These are phyloP conservation scores for Tetradesmus lagerheimii DNA, from an alignment of 139 green algal genomes.

Conservation along the genomic window DNA sequence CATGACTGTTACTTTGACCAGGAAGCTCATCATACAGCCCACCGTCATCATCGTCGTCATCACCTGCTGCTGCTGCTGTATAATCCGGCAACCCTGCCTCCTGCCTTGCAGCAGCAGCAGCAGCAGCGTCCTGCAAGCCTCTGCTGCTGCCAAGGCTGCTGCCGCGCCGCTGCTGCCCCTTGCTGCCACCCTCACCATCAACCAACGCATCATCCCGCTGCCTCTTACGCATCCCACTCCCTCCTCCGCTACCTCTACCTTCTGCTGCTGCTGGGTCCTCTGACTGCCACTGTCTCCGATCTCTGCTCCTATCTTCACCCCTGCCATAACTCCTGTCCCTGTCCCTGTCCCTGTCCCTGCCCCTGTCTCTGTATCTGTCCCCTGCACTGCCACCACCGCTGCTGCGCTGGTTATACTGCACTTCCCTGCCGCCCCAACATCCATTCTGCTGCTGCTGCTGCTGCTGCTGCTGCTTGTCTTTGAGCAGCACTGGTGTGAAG, in stretches of 20 bases:
- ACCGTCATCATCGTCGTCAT: constrained; percentile 1
- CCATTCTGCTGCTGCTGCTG: constrained; percentile 18
- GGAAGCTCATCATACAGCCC: constrained; percentile 25
- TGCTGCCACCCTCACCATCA: not conserved
- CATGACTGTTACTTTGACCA: not conserved
- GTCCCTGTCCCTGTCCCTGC: not conserved
- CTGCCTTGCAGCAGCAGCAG: not conserved
- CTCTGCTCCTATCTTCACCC: not conserved
- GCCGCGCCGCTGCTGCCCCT: not conserved
- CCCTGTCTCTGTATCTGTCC: not conserved
- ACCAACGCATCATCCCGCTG: not conserved
- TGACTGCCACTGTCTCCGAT: not conserved
- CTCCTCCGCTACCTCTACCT: not conserved
- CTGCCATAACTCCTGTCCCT: not conserved
- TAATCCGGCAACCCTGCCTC: not conserved
- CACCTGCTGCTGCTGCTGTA: not conserved
- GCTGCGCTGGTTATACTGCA: not conserved
- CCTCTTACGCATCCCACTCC: not conserved
- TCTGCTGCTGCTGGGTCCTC: not conserved
- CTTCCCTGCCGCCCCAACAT: not conserved
- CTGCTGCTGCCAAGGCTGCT: constrained; percentile 4
- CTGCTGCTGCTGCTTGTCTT: not conserved
- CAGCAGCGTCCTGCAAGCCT: not conserved
- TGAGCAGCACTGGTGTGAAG: not conserved
- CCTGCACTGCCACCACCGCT: not conserved